Evolutionary conservation across 2,329 filamentous ascomycete genomes (phyloP).

Genomic region (Claviceps sorghi): DNA sequence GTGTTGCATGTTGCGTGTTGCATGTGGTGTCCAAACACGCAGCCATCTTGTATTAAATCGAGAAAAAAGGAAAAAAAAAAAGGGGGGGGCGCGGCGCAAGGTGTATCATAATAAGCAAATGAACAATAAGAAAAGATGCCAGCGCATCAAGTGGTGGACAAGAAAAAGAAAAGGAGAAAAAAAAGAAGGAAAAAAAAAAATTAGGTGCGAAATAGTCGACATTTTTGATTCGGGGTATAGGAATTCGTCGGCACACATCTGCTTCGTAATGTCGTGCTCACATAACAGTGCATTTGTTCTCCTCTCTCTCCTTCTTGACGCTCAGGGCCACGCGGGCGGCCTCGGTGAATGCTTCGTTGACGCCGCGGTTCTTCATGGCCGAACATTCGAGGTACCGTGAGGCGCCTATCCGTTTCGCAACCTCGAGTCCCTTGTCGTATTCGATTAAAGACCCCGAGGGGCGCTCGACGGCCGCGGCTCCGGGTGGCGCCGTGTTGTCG

Average conservation of each 20-base stretch:
- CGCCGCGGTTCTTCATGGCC: slow-evolving; percentile 92
- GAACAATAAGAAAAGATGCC: not conserved
- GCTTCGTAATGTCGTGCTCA: slow-evolving; percentile 17
- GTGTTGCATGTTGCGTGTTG: too few species aligned
- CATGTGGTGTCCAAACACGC: too few species aligned
- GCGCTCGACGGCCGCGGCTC: slow-evolving; percentile 18
- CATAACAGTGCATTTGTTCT: slow-evolving; percentile 47
- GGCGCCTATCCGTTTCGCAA: slow-evolving; percentile 81
- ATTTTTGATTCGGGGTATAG: not conserved
- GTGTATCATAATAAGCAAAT: not conserved
- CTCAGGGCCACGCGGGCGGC: slow-evolving; percentile 83
- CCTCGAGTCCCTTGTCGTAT: slow-evolving; percentile 82
- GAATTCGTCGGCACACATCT: slow-evolving; percentile 1
- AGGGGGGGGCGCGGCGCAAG: too few species aligned
- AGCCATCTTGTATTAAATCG: too few species aligned
- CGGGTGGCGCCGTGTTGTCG: slow-evolving; percentile 23
- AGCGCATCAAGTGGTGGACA: too few species aligned
- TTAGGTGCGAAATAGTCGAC: not conserved
- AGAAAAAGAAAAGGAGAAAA: not conserved
- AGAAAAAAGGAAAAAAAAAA: not conserved
- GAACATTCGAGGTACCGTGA: slow-evolving; percentile 96
- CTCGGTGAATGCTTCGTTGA: slow-evolving; percentile 97
- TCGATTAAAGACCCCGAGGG: slow-evolving; percentile 64
- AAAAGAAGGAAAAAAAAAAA: not conserved
- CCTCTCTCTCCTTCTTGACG: slow-evolving; percentile 50